A percentile compares a stretch with the other conserved stretches of the same genome.
phyloP scores from a whole-genome alignment of 768 basidiomycete genomes.

The Antrodiella citrinella region DNA sequence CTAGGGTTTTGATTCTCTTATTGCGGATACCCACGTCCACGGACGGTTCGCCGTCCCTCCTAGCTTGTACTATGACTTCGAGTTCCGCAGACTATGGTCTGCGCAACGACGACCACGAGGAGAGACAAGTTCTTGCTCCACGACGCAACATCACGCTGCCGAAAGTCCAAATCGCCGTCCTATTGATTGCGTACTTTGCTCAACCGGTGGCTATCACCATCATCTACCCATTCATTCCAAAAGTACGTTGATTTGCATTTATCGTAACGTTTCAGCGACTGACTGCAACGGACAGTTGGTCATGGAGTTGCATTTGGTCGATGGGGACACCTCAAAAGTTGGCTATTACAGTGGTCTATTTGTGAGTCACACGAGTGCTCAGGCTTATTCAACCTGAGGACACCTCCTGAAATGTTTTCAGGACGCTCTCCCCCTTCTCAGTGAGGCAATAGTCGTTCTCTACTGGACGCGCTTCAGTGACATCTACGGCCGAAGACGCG shows the following conservation, averaged over 20 bases:
- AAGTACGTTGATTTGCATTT: too few relatives aligned
- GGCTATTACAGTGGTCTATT: conserved; percentile 20
- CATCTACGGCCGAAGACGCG: conserved; percentile 25
- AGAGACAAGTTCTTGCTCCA: too few relatives aligned
- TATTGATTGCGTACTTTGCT: conserved; percentile 19
- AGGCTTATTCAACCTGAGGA: too few relatives aligned
- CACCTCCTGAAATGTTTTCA: too few relatives aligned
- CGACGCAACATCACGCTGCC: too few relatives aligned
- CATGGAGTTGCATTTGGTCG: conserved; percentile 12
- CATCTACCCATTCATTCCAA: conserved; percentile 21
- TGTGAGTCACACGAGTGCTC: too few relatives aligned
- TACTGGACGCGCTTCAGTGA: conserved; percentile 27
- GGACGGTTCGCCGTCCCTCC: too few relatives aligned
- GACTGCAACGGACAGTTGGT: conserved; percentile 12
- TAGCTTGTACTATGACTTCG: too few relatives aligned
- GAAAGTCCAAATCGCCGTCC: conserved; percentile 18
- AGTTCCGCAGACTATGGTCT: too few relatives aligned
- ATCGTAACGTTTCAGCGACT: neutral
- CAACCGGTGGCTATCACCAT: conserved; percentile 20
- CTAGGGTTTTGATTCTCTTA: too few relatives aligned
- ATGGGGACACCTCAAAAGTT: conserved; percentile 17
- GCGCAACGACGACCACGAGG: too few relatives aligned
- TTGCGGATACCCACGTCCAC: too few relatives aligned
- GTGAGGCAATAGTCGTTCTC: conserved; percentile 20
- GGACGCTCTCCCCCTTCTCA: conserved; percentile 24